phyloP scores from a whole-genome alignment of 1,284 basidiomycete species.

The Apiotrichum gamsii region DNA sequence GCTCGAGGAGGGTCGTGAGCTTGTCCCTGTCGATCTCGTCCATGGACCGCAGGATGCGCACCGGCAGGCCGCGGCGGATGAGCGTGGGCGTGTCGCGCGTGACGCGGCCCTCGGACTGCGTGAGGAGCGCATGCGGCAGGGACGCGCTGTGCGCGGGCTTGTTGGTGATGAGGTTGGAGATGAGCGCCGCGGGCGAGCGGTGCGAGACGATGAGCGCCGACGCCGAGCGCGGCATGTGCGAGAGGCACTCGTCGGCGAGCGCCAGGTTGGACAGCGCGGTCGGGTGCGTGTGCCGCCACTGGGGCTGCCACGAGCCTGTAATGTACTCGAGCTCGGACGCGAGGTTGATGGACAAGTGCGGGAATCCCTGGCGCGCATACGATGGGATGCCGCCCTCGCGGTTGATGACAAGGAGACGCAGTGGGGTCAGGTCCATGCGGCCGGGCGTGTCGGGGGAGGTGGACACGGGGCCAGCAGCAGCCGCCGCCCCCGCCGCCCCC shows the following conservation, averaged over 20 bases:
- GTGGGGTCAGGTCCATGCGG: constrained; percentile 67
- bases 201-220: constrained; percentile 96
- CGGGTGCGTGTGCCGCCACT: constrained; percentile 75
- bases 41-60: constrained; percentile 65
- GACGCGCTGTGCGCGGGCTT: constrained; percentile 94
- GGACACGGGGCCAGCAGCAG: background rate
- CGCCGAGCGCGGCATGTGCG: constrained; percentile 86
- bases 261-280: constrained; percentile 80
- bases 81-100: constrained; percentile 89
- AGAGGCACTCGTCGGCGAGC: constrained; percentile 80
- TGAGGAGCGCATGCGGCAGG: constrained; percentile 83
- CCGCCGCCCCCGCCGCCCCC: no score
- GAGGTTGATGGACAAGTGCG: constrained; percentile 94
- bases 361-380: constrained; percentile 87
- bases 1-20: constrained; percentile 74
- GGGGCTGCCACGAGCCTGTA: constrained; percentile 69
- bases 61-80: constrained; percentile 77
- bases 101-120: constrained; percentile 68
- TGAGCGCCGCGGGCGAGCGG: constrained; percentile 88
- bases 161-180: constrained; percentile 96
- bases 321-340: constrained; percentile 83
- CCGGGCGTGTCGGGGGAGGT: background rate
- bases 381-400: constrained; percentile 95
- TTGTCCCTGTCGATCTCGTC: constrained; percentile 66
- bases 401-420: constrained; percentile 96